Evolutionary conservation across 495 filamentous ascomycete species (phyloP), one percentile per base, ranked within the genome.

Genomic region (Thermochaetoides thermophila): DNA sequence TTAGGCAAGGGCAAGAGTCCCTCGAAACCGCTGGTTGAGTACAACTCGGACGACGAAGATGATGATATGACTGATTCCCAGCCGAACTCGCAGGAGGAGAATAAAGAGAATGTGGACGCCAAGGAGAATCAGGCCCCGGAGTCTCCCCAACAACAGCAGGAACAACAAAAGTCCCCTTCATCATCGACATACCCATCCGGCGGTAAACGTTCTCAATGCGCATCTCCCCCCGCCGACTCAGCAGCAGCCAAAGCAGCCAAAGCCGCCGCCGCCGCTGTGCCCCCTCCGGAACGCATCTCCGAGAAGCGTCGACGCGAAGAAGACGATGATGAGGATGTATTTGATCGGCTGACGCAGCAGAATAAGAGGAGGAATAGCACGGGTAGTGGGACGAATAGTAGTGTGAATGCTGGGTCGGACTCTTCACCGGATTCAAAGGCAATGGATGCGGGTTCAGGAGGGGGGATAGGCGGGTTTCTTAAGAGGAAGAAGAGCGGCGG

Each of bases 221-320:
- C 38, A 40, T 8, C 36, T 21, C 2, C 36, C 0, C n/a, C 36
- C 0, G 25, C 55, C 16, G 49, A 54, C 32, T 49, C 55, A 7
- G 26, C 37, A 11, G 24, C 29, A 10, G 30, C 29, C 29, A 9
- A 16, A 2, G 37, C 24, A 5, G 29, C 35, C 6, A 20, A 29
- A 20, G 19, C 27, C 3, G 29, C 21, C 23, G 21, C 51, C 45
- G 21, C 60, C 55, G 37, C 63, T 46, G 23, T 39, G 14, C 60
- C 71, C 4, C 76, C 71, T 21, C 81, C 75, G 0, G 84, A 91
- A 48, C 65, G 81, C 34, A 45, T 94, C n/a, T 74, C 84, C 0
- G 85, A 94, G 56, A 94, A 94, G 50, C 80, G 89, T 35, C 68
- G 89, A 27, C 70, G 89, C 24, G 85, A 92, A 44, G 84, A 94